Evolutionary conservation across 1,139 yeast genomes (phyloP).

Genomic region (Scheffersomyces quercinus): DNA sequence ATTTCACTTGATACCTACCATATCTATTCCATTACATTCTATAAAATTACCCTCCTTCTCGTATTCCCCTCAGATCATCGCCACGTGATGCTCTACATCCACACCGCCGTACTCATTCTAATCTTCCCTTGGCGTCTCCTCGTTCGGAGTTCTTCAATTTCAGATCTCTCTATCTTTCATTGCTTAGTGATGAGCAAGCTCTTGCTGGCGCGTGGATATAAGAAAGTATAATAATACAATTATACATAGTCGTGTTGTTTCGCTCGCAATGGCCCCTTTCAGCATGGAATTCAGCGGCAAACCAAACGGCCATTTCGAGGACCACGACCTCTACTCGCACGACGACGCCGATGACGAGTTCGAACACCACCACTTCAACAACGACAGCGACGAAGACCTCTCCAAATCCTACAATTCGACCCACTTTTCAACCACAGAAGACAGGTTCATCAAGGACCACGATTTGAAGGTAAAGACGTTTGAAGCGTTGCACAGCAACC

Average conservation of each 20-base stretch:
- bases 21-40: too few relatives aligned
- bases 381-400: slow-evolving; percentile 26
- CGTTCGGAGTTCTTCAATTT: too few relatives aligned
- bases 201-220: too few relatives aligned
- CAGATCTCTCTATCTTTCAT: too few relatives aligned
- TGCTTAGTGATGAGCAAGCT: too few relatives aligned
- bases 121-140: too few relatives aligned
- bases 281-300: background rate
- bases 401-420: slow-evolving; percentile 44
- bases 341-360: slow-evolving; percentile 11
- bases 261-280: background rate
- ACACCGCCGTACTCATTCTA: too few relatives aligned
- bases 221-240: too few relatives aligned
- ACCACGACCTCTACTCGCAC: background rate
- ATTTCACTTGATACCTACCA: too few relatives aligned
- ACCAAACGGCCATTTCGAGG: background rate
- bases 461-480: slow-evolving; percentile 71
- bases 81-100: too few relatives aligned
- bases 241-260: background rate
- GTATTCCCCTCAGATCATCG: too few relatives aligned
- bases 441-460: slow-evolving; percentile 62
- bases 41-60: too few relatives aligned
- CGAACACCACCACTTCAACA: slow-evolving; percentile 14
- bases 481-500: slow-evolving; percentile 44
- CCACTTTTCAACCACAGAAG: slow-evolving; percentile 69